Conservation (phyloP, 371 early-diverging fungal genomes). For the Parasitella parasitica region DNA sequence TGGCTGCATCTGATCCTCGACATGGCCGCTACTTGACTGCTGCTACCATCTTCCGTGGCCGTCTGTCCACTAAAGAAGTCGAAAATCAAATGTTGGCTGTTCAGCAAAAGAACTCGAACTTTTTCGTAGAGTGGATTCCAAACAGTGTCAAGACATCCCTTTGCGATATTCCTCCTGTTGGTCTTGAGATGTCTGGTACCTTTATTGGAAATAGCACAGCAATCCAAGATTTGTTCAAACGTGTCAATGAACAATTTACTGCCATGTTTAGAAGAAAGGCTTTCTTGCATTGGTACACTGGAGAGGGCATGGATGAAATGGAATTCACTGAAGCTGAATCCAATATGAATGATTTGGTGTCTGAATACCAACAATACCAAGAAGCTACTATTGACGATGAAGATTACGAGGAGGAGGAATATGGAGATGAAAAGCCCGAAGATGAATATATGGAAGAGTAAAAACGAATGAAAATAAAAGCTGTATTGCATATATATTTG, state of each 20-base stretch:
- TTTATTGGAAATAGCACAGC: conserved; percentile 99
- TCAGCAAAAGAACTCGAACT: conserved; percentile 93
- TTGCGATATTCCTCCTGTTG: conserved; percentile 97
- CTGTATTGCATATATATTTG: no score
- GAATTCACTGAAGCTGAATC: conserved; percentile 93
- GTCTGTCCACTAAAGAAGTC: conserved; percentile 97
- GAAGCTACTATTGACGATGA: conserved; percentile 80
- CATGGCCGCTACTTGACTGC: conserved; percentile 98
- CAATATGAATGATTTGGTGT: conserved; percentile 95
- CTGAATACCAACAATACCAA: conserved; percentile 98
- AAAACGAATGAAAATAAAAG: not conserved
- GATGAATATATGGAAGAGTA: conserved; percentile 49
- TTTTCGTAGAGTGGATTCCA: conserved; percentile 99
- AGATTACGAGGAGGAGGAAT: conserved; percentile 27
- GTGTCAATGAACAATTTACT: conserved; percentile 96
- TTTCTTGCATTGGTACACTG: conserved; percentile 98
- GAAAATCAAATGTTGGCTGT: conserved; percentile 98
- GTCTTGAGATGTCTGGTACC: conserved; percentile 96
- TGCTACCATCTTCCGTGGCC: conserved; percentile 98
- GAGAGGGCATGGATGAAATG: conserved; percentile 98
- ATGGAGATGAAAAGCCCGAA: conserved; percentile 30
- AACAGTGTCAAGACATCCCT: conserved; percentile 99
- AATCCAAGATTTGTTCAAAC: conserved; percentile 98
- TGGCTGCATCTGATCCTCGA: conserved; percentile 97
- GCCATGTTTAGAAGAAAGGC: conserved; percentile 97